Conservation (phyloP, 2,329 filamentous ascomycete species). For the Penicillium digitatum region DNA sequence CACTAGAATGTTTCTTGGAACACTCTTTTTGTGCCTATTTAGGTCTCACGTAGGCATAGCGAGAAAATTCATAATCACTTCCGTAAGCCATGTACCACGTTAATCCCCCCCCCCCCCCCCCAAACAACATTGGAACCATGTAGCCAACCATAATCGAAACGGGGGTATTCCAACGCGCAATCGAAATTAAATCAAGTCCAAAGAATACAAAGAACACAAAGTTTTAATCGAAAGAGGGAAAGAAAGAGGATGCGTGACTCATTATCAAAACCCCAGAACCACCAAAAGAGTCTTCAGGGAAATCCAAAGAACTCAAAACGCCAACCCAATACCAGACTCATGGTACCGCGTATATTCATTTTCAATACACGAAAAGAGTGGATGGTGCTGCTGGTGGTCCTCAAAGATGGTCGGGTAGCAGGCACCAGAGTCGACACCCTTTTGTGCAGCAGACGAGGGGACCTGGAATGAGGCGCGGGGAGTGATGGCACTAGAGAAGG, state of each 20-base stretch:
- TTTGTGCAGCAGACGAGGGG: constrained; percentile 15
- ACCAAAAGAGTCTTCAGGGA: not conserved
- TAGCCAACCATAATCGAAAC: not conserved
- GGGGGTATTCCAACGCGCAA: constrained; percentile 3
- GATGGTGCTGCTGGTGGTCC: constrained; percentile 18
- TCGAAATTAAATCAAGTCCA: not conserved
- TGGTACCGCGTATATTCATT: constrained; percentile 17
- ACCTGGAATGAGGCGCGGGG: constrained; percentile 15
- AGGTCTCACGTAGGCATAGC: not conserved
- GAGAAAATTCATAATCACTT: not conserved
- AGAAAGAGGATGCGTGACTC: not conserved
- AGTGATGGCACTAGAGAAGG: constrained; percentile 14
- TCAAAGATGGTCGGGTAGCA: constrained; percentile 28
- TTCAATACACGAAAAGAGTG: constrained; percentile 2
- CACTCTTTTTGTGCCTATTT: not conserved
- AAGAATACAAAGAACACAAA: not conserved
- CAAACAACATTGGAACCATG: not conserved
- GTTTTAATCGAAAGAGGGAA: not conserved
- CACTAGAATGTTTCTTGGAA: not conserved
- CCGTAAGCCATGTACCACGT: not conserved
- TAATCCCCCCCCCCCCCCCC: no score
- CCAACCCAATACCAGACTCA: constrained; percentile 30
- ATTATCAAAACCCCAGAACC: not conserved
- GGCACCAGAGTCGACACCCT: constrained; percentile 18
- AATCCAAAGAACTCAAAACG: constrained; percentile 24